Base-by-base conservation (phyloP, 2,329 filamentous ascomycete genomes). In the Fusarium agapanthi region DNA sequence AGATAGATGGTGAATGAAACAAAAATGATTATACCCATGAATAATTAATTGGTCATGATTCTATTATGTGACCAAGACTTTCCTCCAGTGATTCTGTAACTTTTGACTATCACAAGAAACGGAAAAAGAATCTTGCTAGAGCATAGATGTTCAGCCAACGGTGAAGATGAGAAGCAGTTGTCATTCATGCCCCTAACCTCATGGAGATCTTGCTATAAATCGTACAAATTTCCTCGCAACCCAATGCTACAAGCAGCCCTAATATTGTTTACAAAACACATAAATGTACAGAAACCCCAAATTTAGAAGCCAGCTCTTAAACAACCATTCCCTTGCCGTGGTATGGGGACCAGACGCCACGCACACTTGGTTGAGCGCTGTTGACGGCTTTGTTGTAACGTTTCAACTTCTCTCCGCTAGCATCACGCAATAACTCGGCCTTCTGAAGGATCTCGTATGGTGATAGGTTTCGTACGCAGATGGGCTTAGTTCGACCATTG, bases 381-480 rank as follows among this genome's bases (percentile, higher is more conserved):
- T 84, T 86, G 56, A 92, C 89, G 15, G 90, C 88, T 83, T 91
- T 92, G 80, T 85, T 89, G 66, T 87, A 85, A 76, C 82, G 86
- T 84, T 85, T 89, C 78, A 93, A 82, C 86, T 92, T 93, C 83
- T 94, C 92, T 66, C 93, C 93, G 75, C 88, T 95, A 28, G 92
- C 89, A 80, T 94, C 90, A 67, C 92, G 87, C 77, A 96, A 80
- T 68, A 94, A 81, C 80, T 93, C 88, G 1, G 88, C 91, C 86
- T 98, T 98, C 79, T 94, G 87, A 61, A 95, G 81, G 41, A 99
- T 92, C 81, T 97, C 92, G 67, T 92, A 89, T 35, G 91, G 89
- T 76, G 95, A 91, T 80, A 98, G 83, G 78, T 97, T 98, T 76
- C 92, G 90, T 64, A 98, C 95, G 82, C 95, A 98, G 58, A 98